Evolutionary conservation across 192 early-diverging fungal genomes (phyloP).

Genomic region (Chytriomyces confervae): DNA sequence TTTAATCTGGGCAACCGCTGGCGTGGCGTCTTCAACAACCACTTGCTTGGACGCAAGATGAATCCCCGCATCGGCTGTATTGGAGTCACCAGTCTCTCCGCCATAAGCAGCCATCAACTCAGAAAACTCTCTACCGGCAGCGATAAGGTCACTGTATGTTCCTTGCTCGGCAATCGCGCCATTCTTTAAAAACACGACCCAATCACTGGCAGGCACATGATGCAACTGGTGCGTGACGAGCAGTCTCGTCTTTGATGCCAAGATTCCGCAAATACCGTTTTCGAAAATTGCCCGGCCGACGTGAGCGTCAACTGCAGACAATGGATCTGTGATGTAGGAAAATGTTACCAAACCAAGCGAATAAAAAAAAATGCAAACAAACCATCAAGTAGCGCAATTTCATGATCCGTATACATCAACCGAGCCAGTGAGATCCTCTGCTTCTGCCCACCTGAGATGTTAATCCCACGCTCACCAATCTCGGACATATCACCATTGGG

Average conservation of each 20-base stretch:
- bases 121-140: conserved; percentile 60
- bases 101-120: conserved; percentile 65
- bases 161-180: conserved; percentile 74
- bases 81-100: conserved; percentile 54
- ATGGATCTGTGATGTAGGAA: conserved; percentile 57
- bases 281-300: conserved; percentile 75
- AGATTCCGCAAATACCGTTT: conserved; percentile 63
- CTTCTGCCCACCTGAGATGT: conserved; percentile 33
- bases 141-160: conserved; percentile 65
- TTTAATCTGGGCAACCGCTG: not conserved
- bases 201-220: conserved; percentile 74
- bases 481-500: conserved; percentile 85
- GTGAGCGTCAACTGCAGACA: conserved; percentile 81
- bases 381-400: conserved; percentile 74
- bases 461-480: conserved; percentile 59
- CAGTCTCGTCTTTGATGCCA: conserved; percentile 79
- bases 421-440: conserved; percentile 74
- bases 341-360: not conserved
- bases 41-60: not conserved
- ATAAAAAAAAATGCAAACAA: conserved; percentile 3
- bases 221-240: conserved; percentile 83
- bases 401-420: conserved; percentile 68
- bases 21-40: not conserved
- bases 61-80: conserved; percentile 44
- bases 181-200: conserved; percentile 73